These are phyloP conservation scores for Trametes cubensis DNA, from an alignment of 768 basidiomycete genomes.

Conservation along the genomic window DNA sequence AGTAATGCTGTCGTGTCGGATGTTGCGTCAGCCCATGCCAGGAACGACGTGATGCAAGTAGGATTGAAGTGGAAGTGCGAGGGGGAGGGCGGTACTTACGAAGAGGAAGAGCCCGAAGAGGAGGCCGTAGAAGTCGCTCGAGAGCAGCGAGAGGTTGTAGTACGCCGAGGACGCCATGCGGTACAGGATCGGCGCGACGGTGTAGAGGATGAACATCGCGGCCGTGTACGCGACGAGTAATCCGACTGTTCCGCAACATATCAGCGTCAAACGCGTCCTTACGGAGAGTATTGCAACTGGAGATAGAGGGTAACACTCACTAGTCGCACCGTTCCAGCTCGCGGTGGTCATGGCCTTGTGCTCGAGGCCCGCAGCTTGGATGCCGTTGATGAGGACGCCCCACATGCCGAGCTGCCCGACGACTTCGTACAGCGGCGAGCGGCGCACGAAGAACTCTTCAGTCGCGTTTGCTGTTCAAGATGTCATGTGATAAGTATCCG, in stretches of 20 bases:
- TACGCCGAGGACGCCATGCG: slow-evolving; percentile 84
- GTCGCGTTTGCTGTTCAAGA: slow-evolving; percentile 71
- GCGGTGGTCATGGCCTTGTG: slow-evolving; percentile 64
- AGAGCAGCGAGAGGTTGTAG: slow-evolving; percentile 84
- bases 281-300: neutral
- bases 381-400: slow-evolving; percentile 77
- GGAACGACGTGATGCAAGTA: no score
- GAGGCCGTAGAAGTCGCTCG: slow-evolving; percentile 86
- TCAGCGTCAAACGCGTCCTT: neutral
- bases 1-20: slow-evolving; percentile 58
- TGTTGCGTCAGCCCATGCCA: slow-evolving; percentile 8
- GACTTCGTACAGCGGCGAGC: slow-evolving; percentile 81
- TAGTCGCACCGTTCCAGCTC: slow-evolving; percentile 72
- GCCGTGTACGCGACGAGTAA: slow-evolving; percentile 55
- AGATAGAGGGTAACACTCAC: slow-evolving; percentile 43
- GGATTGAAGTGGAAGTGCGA: no score
- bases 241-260: slow-evolving; percentile 42
- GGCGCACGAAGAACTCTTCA: slow-evolving; percentile 85
- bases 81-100: slow-evolving; percentile 38
- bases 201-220: slow-evolving; percentile 86
- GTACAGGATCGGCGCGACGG: slow-evolving; percentile 82
- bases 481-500: neutral
- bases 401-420: slow-evolving; percentile 87
- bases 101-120: slow-evolving; percentile 71
- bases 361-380: slow-evolving; percentile 77